These are phyloP conservation scores for Lecanicillium sp. DNA, from an alignment of 2,329 filamentous ascomycete species.

Conservation along the genomic window DNA sequence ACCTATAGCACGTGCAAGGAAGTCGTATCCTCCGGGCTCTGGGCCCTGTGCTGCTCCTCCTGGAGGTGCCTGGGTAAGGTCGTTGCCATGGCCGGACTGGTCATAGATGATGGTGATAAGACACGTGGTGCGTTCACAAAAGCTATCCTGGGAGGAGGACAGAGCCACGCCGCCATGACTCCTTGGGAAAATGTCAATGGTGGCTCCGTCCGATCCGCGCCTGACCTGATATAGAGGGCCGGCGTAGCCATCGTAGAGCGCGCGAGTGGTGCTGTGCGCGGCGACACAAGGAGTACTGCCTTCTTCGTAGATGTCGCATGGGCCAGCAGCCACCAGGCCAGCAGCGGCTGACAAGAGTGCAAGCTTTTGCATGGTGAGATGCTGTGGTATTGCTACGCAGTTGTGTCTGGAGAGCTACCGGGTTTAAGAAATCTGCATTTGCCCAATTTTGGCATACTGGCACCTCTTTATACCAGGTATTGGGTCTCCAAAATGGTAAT, in stretches of 20 bases:
- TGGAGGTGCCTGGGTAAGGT: conserved; percentile 51
- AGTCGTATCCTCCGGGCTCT: conserved; percentile 48
- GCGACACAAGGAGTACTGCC: conserved; percentile 52
- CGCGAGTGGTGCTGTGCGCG: conserved; percentile 53
- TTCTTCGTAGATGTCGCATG: conserved; percentile 51
- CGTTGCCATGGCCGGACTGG: conserved; percentile 53
- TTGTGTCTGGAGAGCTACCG: too few species aligned
- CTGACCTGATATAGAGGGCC: conserved; percentile 51
- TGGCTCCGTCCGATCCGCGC: conserved; percentile 39
- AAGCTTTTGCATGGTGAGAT: conserved; percentile 18
- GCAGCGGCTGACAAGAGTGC: conserved; percentile 19
- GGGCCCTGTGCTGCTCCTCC: conserved; percentile 50
- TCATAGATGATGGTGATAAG: conserved; percentile 59
- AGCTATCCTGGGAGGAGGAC: conserved; percentile 49
- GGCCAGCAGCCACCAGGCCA: conserved; percentile 38
- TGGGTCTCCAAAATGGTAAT: too few species aligned
- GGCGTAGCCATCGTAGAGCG: conserved; percentile 44
- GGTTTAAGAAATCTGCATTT: too few species aligned
- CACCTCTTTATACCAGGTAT: too few species aligned
- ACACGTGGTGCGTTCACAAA: conserved; percentile 53
- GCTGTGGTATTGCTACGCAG: too few species aligned
- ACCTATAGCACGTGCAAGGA: conserved; percentile 48
- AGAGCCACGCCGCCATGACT: conserved; percentile 55
- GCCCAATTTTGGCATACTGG: too few species aligned
- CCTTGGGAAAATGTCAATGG: conserved; percentile 38